phyloP scores from a whole-genome alignment of 805 yeast genomes.

The Clavispora carvajalis region DNA sequence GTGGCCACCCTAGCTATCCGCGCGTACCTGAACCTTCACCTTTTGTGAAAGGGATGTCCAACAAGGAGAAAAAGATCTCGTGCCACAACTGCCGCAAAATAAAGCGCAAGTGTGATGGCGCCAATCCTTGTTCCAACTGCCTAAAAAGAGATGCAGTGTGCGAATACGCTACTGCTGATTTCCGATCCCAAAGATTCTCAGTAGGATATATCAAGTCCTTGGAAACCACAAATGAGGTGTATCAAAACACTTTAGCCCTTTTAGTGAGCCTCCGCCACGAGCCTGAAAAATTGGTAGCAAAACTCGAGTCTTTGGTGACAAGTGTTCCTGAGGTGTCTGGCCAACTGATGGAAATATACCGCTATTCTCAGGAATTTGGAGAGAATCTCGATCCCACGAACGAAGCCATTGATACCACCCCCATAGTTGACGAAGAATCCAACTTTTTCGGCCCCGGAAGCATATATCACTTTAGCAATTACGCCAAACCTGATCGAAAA shows the following conservation, averaged over 20 bases:
- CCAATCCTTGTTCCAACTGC: conserved; percentile 14
- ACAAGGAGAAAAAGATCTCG: conserved; percentile 6
- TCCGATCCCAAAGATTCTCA: conserved; percentile 14
- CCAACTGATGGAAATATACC: not conserved
- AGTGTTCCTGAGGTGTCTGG: conserved; percentile 5
- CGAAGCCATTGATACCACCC: conserved; percentile 2
- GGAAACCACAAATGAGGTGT: conserved; percentile 14
- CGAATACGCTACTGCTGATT: conserved; percentile 13
- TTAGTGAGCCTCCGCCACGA: conserved; percentile 12
- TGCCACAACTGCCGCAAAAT: conserved; percentile 15
- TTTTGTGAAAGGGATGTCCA: not conserved
- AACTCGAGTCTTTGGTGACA: conserved; percentile 10
- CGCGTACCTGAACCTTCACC: no score
- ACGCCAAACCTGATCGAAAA: conserved; percentile 3
- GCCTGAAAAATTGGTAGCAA: conserved; percentile 10
- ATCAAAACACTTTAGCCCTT: conserved; percentile 9
- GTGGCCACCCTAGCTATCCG: no score
- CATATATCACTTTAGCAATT: conserved; percentile 7
- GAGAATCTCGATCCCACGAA: conserved; percentile 4
- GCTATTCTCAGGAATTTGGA: conserved; percentile 2
- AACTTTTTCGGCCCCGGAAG: conserved; percentile 16
- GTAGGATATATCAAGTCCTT: conserved; percentile 14
- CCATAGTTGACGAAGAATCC: conserved; percentile 6
- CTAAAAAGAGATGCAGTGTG: conserved; percentile 8
- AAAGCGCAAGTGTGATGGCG: conserved; percentile 16